phyloP scores from a whole-genome alignment of 2,329 filamentous ascomycete species.

The Amesomyces nigricolor region DNA sequence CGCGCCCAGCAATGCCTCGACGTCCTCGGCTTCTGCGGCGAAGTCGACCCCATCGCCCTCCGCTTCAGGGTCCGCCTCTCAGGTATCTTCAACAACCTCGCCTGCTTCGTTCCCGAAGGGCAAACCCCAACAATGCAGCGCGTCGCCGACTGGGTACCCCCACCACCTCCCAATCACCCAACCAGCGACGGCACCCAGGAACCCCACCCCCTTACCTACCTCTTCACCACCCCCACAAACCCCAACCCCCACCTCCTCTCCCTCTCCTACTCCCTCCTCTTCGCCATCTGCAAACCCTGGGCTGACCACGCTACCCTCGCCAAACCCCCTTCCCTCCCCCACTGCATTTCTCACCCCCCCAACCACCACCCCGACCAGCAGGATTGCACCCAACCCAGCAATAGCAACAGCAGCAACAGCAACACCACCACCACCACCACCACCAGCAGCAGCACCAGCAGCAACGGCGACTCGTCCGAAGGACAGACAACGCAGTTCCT shows the following conservation, averaged over 20 bases:
- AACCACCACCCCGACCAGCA: neutral
- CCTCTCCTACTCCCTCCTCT: slow-evolving; percentile 12
- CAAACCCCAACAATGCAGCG: slow-evolving; percentile 5
- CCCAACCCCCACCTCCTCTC: neutral
- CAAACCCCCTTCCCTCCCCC: neutral
- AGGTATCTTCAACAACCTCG: slow-evolving; percentile 15
- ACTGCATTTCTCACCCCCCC: neutral
- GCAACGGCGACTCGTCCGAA: neutral
- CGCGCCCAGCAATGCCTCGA: slow-evolving; percentile 27
- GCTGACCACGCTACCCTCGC: slow-evolving; percentile 8
- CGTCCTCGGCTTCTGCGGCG: slow-evolving; percentile 18
- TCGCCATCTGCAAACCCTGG: slow-evolving; percentile 20
- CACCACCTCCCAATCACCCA: neutral
- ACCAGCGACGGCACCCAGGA: neutral
- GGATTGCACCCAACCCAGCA: neutral
- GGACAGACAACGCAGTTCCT: neutral
- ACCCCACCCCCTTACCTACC: slow-evolving; percentile 4
- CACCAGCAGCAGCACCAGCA: no score
- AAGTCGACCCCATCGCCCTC: slow-evolving; percentile 18
- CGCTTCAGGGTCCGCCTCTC: slow-evolving; percentile 18
- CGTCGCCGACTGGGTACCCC: slow-evolving; percentile 14
- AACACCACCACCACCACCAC: no score
- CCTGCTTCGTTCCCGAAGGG: neutral
- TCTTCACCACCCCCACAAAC: slow-evolving; percentile 14
- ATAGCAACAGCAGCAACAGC: neutral